Conservation (phyloP, 768 basidiomycete genomes). For the Suillus tomentosus region DNA sequence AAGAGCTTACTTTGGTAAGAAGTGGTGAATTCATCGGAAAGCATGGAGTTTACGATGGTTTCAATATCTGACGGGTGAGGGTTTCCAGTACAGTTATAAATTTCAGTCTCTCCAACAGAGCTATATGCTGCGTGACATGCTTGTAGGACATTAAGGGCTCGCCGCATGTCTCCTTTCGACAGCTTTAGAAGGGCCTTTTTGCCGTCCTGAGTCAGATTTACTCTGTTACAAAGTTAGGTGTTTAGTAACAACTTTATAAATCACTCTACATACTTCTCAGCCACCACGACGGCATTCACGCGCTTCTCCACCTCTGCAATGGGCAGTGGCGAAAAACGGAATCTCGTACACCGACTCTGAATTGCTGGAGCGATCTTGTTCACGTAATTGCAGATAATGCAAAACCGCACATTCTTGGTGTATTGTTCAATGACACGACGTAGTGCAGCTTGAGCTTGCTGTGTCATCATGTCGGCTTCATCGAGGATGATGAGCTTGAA, state of each 20-base stretch:
- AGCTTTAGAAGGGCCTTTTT: constrained; percentile 88
- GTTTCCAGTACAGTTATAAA: constrained; percentile 96
- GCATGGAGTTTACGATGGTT: constrained; percentile 91
- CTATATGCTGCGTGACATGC: constrained; percentile 99
- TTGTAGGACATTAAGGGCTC: constrained; percentile 94
- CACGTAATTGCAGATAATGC: constrained; percentile 99
- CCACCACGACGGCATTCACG: constrained; percentile 73
- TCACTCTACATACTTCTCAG: constrained; percentile 67
- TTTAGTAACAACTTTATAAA: not conserved
- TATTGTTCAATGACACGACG: constrained; percentile 98
- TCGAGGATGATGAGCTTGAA: constrained; percentile 98
- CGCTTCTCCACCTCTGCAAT: constrained; percentile 84
- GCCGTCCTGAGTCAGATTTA: constrained; percentile 84
- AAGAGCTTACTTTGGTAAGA: constrained; percentile 70
- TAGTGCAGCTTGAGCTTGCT: constrained; percentile 93
- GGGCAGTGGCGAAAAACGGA: constrained; percentile 93
- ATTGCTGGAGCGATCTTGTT: constrained; percentile 99
- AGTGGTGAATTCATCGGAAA: constrained; percentile 93
- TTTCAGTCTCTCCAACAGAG: constrained; percentile 80
- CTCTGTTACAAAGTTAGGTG: constrained; percentile 47
- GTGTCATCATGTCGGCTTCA: constrained; percentile 99
- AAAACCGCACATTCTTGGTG: constrained; percentile 98
- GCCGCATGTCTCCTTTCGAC: constrained; percentile 97
- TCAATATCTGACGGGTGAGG: constrained; percentile 96
- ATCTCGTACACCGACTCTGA: constrained; percentile 97